Conservation (phyloP, 2,329 filamentous ascomycete species). For the Albophoma yamanashiensis region DNA sequence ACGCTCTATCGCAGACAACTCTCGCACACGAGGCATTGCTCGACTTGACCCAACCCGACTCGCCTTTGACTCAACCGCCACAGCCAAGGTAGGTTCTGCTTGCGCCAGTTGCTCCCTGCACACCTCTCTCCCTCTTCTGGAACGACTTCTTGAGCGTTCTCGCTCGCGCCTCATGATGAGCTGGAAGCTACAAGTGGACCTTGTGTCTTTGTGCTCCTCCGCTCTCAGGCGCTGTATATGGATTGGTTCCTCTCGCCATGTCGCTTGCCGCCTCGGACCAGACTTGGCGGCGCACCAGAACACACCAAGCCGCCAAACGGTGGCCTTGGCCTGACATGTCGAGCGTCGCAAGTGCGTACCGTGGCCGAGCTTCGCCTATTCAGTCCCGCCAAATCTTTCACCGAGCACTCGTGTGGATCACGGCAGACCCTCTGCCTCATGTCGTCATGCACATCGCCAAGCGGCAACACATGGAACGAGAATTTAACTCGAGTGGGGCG, state of each 20-base stretch:
- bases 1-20: background rate
- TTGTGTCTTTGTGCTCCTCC: background rate
- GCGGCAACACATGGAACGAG: slow-evolving; percentile 15
- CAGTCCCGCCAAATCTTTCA: background rate
- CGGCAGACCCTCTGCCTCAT: slow-evolving; percentile 3
- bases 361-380: slow-evolving; percentile 2
- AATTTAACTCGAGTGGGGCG: slow-evolving; percentile 17
- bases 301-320: background rate
- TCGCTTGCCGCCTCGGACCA: background rate
- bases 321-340: background rate
- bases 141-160: background rate
- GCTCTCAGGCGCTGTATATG: background rate
- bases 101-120: background rate
- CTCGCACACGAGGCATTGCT: background rate
- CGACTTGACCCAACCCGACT: background rate
- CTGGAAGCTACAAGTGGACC: background rate
- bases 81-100: background rate
- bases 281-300: background rate
- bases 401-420: background rate
- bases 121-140: background rate
- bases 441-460: slow-evolving; percentile 20
- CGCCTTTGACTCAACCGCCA: background rate
- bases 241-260: slow-evolving; percentile 1
- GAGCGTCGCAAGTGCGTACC: background rate
- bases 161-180: background rate